Base-by-base conservation (phyloP, 139 green algal species). In the Pedinophyceae sp. region DNA sequence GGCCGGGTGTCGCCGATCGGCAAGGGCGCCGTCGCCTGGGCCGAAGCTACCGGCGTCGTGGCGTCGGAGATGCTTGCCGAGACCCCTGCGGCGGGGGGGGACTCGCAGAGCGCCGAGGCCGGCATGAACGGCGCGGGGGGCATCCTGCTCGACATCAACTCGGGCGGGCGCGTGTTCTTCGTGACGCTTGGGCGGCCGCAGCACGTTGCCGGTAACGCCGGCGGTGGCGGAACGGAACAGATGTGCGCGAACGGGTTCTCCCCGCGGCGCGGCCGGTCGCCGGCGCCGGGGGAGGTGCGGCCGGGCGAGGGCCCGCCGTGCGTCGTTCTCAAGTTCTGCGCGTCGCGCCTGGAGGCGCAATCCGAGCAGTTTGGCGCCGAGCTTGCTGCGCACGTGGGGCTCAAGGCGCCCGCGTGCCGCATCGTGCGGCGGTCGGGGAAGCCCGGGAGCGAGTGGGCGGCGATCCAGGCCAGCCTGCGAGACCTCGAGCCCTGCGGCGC, bases 341-440 rank as follows among this genome's bases (percentile, higher is more conserved):
- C 58, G 27, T 71, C 57, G 28, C 56, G 82, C 4, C 65, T 85
- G 48, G 53, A 59, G 7, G 54, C 54, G 19, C 72, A 89, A 69
- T 66, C 58, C 1, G 80, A 89, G 70, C 79, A 84, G 58, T 89
- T 91, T 68, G 82, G 81, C 20, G 77, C 75, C 22, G 82, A 89
- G 70, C 64, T 91, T 20, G 78, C 82, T 7, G 59, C 64, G 7
- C 72, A 88, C 59, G 27, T 91, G 43, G 72, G 72, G 43, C 76
- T 91, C 30, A 63, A 43, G 26, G 64, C 70, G 0, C 82, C 82
- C 2, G 61, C 67, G 19, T 78, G 61, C 55, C 64, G 78, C 45
- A 85, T 91, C 48, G 55, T 91, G 15, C 52, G 77, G 19, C 70
- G 79, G 57, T 19, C 62, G 66, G 58, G 68, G 63, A 62, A 27